Base-by-base conservation (phyloP, 495 filamentous ascomycete genomes). In the Aspergillus asperescens region DNA sequence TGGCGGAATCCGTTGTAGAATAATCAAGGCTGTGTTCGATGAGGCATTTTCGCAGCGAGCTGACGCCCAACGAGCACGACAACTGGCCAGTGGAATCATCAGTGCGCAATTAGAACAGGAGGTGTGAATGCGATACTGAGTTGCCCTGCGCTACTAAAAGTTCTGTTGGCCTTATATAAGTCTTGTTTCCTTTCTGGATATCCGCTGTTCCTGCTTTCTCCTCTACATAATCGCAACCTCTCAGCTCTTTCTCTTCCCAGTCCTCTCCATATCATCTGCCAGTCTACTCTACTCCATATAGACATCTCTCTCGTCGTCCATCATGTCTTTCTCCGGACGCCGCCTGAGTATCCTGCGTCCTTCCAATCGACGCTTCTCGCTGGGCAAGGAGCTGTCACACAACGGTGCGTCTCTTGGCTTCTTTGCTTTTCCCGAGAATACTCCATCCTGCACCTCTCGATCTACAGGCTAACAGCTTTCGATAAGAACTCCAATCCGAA, bases 401-500 rank as follows among this genome's bases (percentile, higher is more conserved):
- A 77, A 77, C 46, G 73, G 73, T 76, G 47, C 47, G 69, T 63
- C 16, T 43, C 31, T 40, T 54, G 47, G 25, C 25, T 37, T 19
- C 48, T 54, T 44, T 54, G 48, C 29, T 25, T 40, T 41, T 45
- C 9, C 19, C 16, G 16, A 7, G 4, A 25, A 42, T 18, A 27
- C 13, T 32, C 20, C 20, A 24, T 42, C 32, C n/a, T 35, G n/a
- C n/a, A 27, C 34, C 53, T 28, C 50, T 43, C 19, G 24, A 50
- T 32, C 10, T 51, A 40, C 40, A 47, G 13, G 56, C 56, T 63
- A 35, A 64, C 37, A 16, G 4, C 35, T 28, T 39, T 32, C 43
- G 29, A 28, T 52, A 43, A 77, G 89, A 95, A 76, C 74, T 80
- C 56, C 78, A 74, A 51, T 93, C 88, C 58, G 85, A 86, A 66